Evolutionary conservation across 2,329 filamentous ascomycete species (phyloP), one percentile per base, ranked within the genome.

Genomic region (Tolypocladium tropicale): DNA sequence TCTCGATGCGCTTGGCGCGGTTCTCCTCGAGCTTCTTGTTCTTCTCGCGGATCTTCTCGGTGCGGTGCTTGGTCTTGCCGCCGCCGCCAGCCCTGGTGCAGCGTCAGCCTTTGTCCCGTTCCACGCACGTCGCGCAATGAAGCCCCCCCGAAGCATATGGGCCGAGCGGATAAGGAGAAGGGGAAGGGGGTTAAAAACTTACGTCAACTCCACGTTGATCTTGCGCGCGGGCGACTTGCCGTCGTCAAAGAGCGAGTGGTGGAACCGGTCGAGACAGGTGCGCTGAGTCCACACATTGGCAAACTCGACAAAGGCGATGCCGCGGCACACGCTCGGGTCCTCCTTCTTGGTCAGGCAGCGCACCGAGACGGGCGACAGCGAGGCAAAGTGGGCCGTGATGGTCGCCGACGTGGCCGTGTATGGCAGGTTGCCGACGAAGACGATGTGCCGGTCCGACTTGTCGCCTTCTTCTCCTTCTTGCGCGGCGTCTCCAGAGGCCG

Each of bases 181-280:
- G 18, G 37, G 18, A 12, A 11, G 39, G 21, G 21, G 52, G 52
- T 18, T 53, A 55, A 41, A 52, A 54, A 80, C 85, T 72, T 72
- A 90, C 81, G 91, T 96, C 62, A 97, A 74, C 74, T 96, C 93
- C 30, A 96, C 89, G 68, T 96, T 96, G 65, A 97, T 95, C 72
- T 86, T 88, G 64, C 93, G 79, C 53, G 84, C 74, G 18, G 75
- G 69, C 46, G 74, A 76, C 18, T 72, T 59, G 60, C 77, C 75
- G 71, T 85, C 77, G 68, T 77, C 72, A 68, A 96, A 95, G 60
- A 80, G 79, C 58, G 84, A 88, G 74, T 96, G 92, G 74, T 97
- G 92, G 74, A 93, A 93, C 61, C 90, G 84, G 72, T 92, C 89
- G 58, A 97, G 78, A 67, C 90, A 95, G 34, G 90, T 94, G 78